Conservation (phyloP, 208 protist species). For the Leishmania arabica region DNA sequence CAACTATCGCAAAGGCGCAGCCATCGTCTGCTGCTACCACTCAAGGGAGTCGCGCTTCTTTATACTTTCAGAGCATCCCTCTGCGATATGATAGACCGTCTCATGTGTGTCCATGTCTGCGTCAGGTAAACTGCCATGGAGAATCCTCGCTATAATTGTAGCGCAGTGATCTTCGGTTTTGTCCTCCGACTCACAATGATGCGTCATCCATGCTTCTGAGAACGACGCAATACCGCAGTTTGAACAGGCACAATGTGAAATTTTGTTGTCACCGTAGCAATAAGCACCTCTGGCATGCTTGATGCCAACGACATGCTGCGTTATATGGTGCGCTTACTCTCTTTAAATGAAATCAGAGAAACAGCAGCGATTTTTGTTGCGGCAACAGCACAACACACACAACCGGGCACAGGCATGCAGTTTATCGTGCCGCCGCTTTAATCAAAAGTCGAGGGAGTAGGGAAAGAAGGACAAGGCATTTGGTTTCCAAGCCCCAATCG, state of each 20-base stretch:
- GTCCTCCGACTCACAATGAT: conserved; percentile 5
- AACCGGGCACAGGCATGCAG: conserved; percentile 19
- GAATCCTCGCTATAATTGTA: conserved; percentile 17
- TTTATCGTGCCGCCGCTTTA: conserved; percentile 9
- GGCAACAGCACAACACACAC: conserved; percentile 31
- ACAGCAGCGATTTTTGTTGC: conserved; percentile 27
- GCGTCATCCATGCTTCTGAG: conserved; percentile 17
- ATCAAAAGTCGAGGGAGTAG: background rate
- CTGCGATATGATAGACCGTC: conserved; percentile 27
- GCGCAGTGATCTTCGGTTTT: conserved; percentile 33
- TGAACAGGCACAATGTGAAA: conserved; percentile 3
- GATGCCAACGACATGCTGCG: conserved; percentile 16
- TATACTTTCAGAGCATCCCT: conserved; percentile 22
- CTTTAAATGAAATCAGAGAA: conserved; percentile 32
- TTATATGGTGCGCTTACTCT: conserved; percentile 29
- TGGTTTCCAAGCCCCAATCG: background rate
- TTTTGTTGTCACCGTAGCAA: conserved; percentile 17
- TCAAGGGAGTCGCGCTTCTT: conserved; percentile 10
- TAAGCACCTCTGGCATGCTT: conserved; percentile 27
- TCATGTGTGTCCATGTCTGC: conserved; percentile 43
- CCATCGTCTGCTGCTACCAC: background rate
- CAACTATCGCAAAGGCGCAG: conserved; percentile 27
- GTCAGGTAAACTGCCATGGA: conserved; percentile 9
- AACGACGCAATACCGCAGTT: conserved; percentile 28
- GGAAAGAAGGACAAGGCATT: background rate